A percentile compares a stretch with the other conserved stretches of the same genome.
phyloP scores from a whole-genome alignment of 2,329 filamentous ascomycete genomes.

The Coleophoma cylindrospora region DNA sequence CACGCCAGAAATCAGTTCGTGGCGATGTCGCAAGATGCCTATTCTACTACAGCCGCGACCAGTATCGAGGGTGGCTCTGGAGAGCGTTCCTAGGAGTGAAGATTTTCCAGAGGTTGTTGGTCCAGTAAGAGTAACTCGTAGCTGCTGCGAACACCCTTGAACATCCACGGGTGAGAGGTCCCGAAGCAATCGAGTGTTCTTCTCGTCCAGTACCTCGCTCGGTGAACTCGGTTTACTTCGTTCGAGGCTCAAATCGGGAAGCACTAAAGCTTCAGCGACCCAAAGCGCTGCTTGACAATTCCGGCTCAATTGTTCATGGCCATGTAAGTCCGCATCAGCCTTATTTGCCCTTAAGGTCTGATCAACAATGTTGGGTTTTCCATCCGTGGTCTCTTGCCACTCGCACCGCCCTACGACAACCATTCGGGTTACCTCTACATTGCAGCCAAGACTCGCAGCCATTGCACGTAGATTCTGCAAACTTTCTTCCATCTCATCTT shows the following conservation, averaged over 20 bases:
- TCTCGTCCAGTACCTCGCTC: background rate
- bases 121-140: constrained; percentile 82
- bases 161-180: background rate
- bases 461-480: constrained; percentile 80
- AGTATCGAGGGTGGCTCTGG: constrained; percentile 85
- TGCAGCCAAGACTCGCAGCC: constrained; percentile 87
- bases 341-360: background rate
- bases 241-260: constrained; percentile 54
- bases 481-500: constrained; percentile 91
- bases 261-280: constrained; percentile 88
- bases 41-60: constrained; percentile 85
- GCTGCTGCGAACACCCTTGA: constrained; percentile 49
- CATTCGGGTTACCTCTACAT: constrained; percentile 74
- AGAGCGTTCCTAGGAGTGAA: constrained; percentile 80
- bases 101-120: constrained; percentile 92
- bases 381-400: constrained; percentile 39
- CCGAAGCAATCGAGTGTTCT: background rate
- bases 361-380: background rate
- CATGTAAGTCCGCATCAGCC: background rate
- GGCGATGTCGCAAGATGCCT: constrained; percentile 84
- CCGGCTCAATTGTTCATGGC: constrained; percentile 13
- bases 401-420: constrained; percentile 84
- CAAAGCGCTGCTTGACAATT: constrained; percentile 55
- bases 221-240: background rate
- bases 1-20: constrained; percentile 86